Evolutionary conservation across 371 early-diverging fungal species (phyloP).

Genomic region (Paraphysoderma sedebokerense): DNA sequence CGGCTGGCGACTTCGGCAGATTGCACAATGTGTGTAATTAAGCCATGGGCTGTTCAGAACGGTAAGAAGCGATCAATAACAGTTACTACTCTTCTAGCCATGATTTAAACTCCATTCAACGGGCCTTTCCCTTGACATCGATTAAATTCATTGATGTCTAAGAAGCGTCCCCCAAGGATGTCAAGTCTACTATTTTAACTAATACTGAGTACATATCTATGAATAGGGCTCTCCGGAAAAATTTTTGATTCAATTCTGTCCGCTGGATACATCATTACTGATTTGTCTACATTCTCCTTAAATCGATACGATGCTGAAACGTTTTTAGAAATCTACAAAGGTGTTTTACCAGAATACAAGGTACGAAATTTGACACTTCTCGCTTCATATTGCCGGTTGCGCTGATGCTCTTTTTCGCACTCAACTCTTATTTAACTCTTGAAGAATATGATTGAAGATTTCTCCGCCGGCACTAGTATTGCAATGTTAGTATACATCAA

Average conservation of each 20-base stretch:
- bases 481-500: slow-evolving; percentile 16
- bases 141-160: no score
- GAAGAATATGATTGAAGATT: slow-evolving; percentile 19
- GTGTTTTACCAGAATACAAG: slow-evolving; percentile 29
- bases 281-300: slow-evolving; percentile 18
- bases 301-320: slow-evolving; percentile 24
- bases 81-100: no score
- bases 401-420: neutral
- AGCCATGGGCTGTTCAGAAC: no score
- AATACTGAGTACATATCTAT: no score
- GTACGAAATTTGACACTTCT: slow-evolving; percentile 6
- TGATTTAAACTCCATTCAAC: no score
- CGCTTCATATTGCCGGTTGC: neutral
- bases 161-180: no score
- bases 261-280: slow-evolving; percentile 16
- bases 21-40: no score
- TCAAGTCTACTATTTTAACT: no score
- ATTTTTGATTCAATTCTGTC: slow-evolving; percentile 15
- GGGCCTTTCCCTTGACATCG: no score
- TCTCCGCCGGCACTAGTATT: slow-evolving; percentile 21
- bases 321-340: slow-evolving; percentile 32
- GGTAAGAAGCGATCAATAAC: no score
- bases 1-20: no score
- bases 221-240: no score
- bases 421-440: neutral